Evolutionary conservation across 2,329 filamentous ascomycete species (phyloP).

Genomic region (Xylariaceae sp.): DNA sequence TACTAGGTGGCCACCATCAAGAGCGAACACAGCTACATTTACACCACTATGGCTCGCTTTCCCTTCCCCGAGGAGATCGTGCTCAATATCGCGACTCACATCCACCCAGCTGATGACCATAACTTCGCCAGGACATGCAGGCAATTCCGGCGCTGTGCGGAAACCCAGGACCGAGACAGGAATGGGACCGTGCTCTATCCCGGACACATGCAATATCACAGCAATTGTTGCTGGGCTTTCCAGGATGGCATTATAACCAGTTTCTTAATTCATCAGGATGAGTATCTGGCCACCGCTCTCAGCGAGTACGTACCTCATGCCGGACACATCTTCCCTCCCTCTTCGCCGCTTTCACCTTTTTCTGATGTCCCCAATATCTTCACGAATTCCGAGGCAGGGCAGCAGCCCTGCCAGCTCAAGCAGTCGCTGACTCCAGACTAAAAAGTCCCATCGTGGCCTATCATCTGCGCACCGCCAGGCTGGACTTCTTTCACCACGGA

Average conservation of each 20-base stretch:
- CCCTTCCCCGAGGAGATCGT: not conserved
- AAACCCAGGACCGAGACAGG: no score
- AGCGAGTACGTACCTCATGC: no score
- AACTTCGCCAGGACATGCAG: not conserved
- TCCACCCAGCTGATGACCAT: not conserved
- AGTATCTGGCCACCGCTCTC: constrained; percentile 1
- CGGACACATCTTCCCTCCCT: no score
- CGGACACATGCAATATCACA: not conserved
- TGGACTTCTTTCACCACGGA: not conserved
- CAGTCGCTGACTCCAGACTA: no score
- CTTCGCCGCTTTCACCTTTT: no score
- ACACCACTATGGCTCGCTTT: no score
- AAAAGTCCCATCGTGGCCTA: constrained; percentile 1
- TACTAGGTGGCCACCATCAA: no score
- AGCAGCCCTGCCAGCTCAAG: no score
- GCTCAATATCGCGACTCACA: not conserved
- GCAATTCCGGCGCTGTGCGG: not conserved
- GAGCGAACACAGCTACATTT: no score
- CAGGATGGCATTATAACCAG: not conserved
- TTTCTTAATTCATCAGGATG: not conserved
- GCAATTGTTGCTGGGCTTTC: not conserved
- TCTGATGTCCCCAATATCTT: no score
- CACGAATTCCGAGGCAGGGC: no score
- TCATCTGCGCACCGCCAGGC: not conserved
- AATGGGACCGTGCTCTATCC: no score